Percentiles rank a stretch among this genome's conserved stretches.
phyloP scores from a whole-genome alignment of 352 stramenopile species.

The Globisporangium cystogenes region DNA sequence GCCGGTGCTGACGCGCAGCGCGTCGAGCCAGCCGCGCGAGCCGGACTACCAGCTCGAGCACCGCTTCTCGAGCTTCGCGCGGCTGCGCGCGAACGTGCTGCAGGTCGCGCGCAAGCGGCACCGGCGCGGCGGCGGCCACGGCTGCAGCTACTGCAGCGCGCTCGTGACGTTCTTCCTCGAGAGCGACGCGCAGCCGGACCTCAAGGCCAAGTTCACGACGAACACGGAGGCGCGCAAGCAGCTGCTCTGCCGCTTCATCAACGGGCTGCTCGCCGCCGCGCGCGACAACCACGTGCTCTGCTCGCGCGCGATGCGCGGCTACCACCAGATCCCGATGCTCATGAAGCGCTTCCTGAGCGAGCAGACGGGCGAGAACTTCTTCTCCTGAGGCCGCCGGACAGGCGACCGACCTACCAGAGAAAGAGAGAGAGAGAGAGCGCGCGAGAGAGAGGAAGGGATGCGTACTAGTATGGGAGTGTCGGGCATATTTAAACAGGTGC shows the following conservation, averaged over 20 bases:
- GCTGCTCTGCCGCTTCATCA: conserved; percentile 38
- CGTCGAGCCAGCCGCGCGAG: conserved; percentile 12
- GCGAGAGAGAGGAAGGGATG: too few relatives aligned
- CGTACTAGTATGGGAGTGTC: too few relatives aligned
- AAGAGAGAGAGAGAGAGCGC: too few relatives aligned
- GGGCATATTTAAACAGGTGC: too few relatives aligned
- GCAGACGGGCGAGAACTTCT: conserved; percentile 42
- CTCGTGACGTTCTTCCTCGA: conserved; percentile 39
- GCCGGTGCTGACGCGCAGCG: background rate
- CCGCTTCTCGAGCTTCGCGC: conserved; percentile 58
- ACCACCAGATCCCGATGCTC: conserved; percentile 38
- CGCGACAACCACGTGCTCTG: conserved; percentile 26
- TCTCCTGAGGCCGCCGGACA: conserved; percentile 15
- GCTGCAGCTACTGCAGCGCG: conserved; percentile 40
- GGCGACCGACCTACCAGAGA: too few relatives aligned
- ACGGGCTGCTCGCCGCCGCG: conserved; percentile 24
- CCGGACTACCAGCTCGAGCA: conserved; percentile 61
- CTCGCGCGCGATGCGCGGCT: conserved; percentile 26
- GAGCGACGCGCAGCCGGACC: conserved; percentile 31
- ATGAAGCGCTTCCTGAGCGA: conserved; percentile 42
- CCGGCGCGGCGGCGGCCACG: conserved; percentile 28
- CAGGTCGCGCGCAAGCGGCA: conserved; percentile 45
- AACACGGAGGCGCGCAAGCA: conserved; percentile 34
- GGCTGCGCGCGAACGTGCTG: conserved; percentile 38
- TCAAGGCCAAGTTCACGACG: conserved; percentile 46